These are phyloP conservation scores for Trichoderma brevicompactum DNA, from an alignment of 2,329 filamentous ascomycete genomes.

Conservation along the genomic window DNA sequence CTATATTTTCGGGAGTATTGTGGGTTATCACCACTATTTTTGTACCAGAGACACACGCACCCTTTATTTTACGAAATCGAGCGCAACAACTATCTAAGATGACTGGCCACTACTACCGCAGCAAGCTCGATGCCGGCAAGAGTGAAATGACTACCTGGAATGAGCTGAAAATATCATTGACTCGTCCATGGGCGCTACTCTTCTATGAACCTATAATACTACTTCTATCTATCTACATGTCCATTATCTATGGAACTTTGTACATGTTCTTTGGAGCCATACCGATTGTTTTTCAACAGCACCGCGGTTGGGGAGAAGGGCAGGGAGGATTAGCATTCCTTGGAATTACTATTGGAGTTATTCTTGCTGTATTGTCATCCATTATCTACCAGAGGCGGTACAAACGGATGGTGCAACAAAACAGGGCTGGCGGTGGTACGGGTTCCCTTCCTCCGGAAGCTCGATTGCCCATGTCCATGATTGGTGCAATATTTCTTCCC, in stretches of 20 bases:
- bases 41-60: neutral
- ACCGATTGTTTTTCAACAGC: conserved; percentile 72
- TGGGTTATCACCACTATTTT: conserved; percentile 55
- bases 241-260: conserved; percentile 80
- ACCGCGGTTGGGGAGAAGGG: conserved; percentile 71
- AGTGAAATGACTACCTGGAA: neutral
- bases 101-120: neutral
- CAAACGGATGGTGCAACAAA: neutral
- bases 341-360: neutral
- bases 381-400: neutral
- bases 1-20: neutral
- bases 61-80: conserved; percentile 6
- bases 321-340: conserved; percentile 65
- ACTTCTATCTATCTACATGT: conserved; percentile 78
- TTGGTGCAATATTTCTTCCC: conserved; percentile 59
- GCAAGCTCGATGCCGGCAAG: neutral
- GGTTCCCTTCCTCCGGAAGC: conserved; percentile 47
- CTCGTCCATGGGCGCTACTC: neutral
- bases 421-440: neutral
- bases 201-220: conserved; percentile 83
- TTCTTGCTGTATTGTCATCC: neutral
- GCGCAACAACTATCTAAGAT: neutral
- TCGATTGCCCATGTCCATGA: conserved; percentile 58
- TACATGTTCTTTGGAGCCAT: conserved; percentile 94
- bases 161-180: neutral